Conservation (phyloP, 2,329 filamentous ascomycete genomes). For the Hymenoscyphus infarciens region DNA sequence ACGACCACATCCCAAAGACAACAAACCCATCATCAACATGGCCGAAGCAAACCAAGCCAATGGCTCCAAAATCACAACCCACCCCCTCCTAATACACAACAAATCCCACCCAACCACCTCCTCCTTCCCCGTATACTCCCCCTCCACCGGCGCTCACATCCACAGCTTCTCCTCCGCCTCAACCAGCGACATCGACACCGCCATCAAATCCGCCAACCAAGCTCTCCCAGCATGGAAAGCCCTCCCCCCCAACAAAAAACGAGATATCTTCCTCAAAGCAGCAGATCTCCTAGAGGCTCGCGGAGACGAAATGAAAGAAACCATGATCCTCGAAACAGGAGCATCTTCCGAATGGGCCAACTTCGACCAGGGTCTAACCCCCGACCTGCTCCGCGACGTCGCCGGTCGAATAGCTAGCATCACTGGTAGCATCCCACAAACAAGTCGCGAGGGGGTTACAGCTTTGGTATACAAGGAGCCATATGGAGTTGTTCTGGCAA, state of each 20-base stretch:
- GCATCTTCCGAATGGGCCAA: constrained; percentile 35
- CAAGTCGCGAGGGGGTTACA: constrained; percentile 45
- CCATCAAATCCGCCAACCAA: constrained; percentile 53
- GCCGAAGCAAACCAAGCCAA: neutral
- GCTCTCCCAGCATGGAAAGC: constrained; percentile 69
- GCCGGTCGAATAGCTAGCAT: constrained; percentile 40
- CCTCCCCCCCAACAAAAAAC: constrained; percentile 56
- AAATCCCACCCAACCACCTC: constrained; percentile 43
- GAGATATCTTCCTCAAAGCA: constrained; percentile 67
- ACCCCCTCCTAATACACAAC: constrained; percentile 44
- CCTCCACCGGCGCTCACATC: constrained; percentile 50
- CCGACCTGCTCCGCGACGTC: constrained; percentile 42
- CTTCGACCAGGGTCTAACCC: constrained; percentile 40
- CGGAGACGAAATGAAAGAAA: constrained; percentile 51
- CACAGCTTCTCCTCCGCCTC: constrained; percentile 54
- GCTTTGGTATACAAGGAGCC: constrained; percentile 72
- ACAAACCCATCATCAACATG: neutral
- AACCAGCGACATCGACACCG: constrained; percentile 51
- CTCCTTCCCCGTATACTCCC: constrained; percentile 55
- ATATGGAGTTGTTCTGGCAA: constrained; percentile 73
- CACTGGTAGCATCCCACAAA: constrained; percentile 37
- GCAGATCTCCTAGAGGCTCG: constrained; percentile 57
- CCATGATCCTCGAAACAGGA: constrained; percentile 54
- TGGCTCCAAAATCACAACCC: constrained; percentile 1
- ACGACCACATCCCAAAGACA: neutral